phyloP scores from a whole-genome alignment of 2,329 filamentous ascomycete genomes.

The Colletotrichum costaricense region DNA sequence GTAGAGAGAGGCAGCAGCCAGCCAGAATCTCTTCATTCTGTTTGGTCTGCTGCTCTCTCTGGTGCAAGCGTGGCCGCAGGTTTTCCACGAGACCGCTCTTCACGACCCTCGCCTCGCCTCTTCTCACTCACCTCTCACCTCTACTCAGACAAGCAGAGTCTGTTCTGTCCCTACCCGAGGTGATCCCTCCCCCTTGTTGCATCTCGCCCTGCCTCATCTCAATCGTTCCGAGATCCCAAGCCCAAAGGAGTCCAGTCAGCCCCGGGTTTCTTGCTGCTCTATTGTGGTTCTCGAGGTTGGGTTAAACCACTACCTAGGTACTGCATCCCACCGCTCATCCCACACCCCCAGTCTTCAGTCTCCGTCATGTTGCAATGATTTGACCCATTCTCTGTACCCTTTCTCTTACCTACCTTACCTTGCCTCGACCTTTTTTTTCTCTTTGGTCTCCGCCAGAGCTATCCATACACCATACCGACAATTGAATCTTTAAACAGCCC shows the following conservation, averaged over 20 bases:
- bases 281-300: slow-evolving; percentile 2
- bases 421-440: background rate
- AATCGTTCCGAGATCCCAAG: background rate
- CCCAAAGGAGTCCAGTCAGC: slow-evolving; percentile 4
- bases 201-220: slow-evolving; percentile 8
- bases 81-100: slow-evolving; percentile 31
- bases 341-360: slow-evolving; percentile 20
- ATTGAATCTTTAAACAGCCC: slow-evolving; percentile 16
- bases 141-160: background rate
- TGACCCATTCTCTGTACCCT: slow-evolving; percentile 6
- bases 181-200: background rate
- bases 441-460: slow-evolving; percentile 28
- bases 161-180: background rate
- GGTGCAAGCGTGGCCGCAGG: slow-evolving; percentile 10
- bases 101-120: slow-evolving; percentile 11
- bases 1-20: slow-evolving; percentile 1
- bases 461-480: background rate
- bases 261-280: background rate
- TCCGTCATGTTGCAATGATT: slow-evolving; percentile 16
- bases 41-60: background rate
- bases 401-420: slow-evolving; percentile 1
- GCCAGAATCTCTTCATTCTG: background rate
- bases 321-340: slow-evolving; percentile 27
- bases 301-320: background rate
- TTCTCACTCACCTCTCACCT: background rate